Evolutionary conservation across 768 basidiomycete species (phyloP).

Genomic region (Boletales sp.): DNA sequence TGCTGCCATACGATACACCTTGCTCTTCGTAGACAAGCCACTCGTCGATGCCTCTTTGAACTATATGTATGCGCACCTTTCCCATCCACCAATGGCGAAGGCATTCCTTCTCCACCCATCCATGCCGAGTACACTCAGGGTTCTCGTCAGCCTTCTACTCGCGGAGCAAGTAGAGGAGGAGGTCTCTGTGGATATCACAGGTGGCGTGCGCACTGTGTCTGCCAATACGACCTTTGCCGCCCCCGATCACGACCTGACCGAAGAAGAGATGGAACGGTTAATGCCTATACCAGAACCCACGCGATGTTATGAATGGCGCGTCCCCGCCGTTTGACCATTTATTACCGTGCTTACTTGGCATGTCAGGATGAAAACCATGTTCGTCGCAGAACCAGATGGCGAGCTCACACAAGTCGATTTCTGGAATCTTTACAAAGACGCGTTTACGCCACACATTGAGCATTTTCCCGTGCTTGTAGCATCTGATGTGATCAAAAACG

Average conservation of each 20-base stretch:
- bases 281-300: slow-evolving; percentile 65
- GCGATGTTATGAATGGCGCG: slow-evolving; percentile 80
- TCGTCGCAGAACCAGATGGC: slow-evolving; percentile 67
- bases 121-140: slow-evolving; percentile 65
- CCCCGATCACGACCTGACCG: slow-evolving; percentile 63
- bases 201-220: slow-evolving; percentile 54
- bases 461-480: slow-evolving; percentile 68
- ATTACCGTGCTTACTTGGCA: slow-evolving; percentile 9
- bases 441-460: slow-evolving; percentile 61
- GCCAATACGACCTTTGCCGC: slow-evolving; percentile 44
- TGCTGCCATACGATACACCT: slow-evolving; percentile 67
- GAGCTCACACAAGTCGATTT: slow-evolving; percentile 93
- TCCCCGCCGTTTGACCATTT: neutral
- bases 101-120: slow-evolving; percentile 69
- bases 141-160: slow-evolving; percentile 65
- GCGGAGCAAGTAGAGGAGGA: slow-evolving; percentile 71
- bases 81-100: slow-evolving; percentile 70
- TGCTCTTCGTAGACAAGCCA: slow-evolving; percentile 64
- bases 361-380: slow-evolving; percentile 88
- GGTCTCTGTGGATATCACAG: slow-evolving; percentile 60
- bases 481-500: slow-evolving; percentile 93
- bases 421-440: slow-evolving; percentile 90
- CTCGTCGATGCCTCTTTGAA: slow-evolving; percentile 71
- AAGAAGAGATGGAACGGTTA: slow-evolving; percentile 63
- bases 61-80: slow-evolving; percentile 72